Percentiles rank a stretch among this genome's conserved stretches.
Evolutionary conservation across 1,284 basidiomycete genomes (phyloP).

Genomic region (Exobasidium cylindrosporum): DNA sequence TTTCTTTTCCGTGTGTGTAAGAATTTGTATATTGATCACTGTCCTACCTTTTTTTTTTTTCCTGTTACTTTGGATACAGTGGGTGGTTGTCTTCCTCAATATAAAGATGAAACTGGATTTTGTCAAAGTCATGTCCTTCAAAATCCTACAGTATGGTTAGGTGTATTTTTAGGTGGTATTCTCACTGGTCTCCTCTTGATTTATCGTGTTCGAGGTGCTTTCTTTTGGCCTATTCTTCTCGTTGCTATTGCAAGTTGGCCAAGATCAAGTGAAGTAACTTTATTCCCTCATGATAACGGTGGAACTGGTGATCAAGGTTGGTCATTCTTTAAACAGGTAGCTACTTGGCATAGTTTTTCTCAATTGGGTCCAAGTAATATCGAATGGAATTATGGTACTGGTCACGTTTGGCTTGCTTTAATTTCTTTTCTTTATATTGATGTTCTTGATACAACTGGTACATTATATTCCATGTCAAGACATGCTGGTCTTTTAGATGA

Average conservation of each 20-base stretch:
- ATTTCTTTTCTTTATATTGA: conserved; percentile 82
- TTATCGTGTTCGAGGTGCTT: conserved; percentile 79
- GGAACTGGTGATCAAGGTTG: conserved; percentile 69
- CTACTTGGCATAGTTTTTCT: conserved; percentile 63
- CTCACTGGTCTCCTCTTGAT: conserved; percentile 64
- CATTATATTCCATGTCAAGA: conserved; percentile 85
- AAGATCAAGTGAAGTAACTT: conserved; percentile 72
- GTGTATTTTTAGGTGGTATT: conserved; percentile 81
- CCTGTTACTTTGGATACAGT: too few species aligned
- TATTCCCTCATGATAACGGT: conserved; percentile 72
- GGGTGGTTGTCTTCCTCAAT: conserved; percentile 66
- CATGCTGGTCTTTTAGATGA: conserved; percentile 84
- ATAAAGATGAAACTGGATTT: conserved; percentile 59
- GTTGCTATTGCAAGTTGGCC: conserved; percentile 88
- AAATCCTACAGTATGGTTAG: conserved; percentile 79
- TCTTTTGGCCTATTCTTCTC: conserved; percentile 74
- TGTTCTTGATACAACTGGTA: conserved; percentile 62
- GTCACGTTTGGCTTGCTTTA: conserved; percentile 80
- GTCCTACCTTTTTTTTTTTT: too few species aligned
- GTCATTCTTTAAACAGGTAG: conserved; percentile 82
- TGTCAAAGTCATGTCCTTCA: conserved; percentile 70
- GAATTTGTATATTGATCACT: too few species aligned
- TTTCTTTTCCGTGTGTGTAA: too few species aligned
- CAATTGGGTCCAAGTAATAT: conserved; percentile 62
- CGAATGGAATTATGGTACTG: conserved; percentile 63